A percentile compares a stretch with the other conserved stretches of the same genome.
These are phyloP conservation scores for Colletotrichum siamense DNA, from an alignment of 2,329 filamentous ascomycete genomes.

Conservation along the genomic window DNA sequence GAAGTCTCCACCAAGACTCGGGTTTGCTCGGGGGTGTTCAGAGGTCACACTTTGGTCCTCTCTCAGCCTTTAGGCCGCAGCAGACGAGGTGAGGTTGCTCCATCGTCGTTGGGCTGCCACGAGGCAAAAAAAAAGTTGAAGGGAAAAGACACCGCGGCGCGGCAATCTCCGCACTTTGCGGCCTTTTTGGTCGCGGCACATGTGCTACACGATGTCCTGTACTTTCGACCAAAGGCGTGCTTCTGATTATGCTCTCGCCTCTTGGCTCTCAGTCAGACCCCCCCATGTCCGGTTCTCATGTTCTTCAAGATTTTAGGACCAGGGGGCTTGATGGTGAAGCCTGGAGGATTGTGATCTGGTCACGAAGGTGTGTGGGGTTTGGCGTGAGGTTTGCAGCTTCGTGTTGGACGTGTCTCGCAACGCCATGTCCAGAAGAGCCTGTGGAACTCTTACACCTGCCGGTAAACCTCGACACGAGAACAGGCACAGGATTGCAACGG, in stretches of 20 bases:
- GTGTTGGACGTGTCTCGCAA: not conserved
- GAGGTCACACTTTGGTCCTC: not conserved
- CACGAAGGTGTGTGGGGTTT: not conserved
- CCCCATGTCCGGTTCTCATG: not conserved
- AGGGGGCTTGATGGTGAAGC: not conserved
- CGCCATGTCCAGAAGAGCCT: not conserved
- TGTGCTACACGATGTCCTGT: not conserved
- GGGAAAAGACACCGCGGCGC: not conserved
- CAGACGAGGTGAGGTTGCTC: not conserved
- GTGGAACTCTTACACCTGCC: not conserved
- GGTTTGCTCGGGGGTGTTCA: constrained; percentile 3
- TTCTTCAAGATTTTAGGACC: not conserved
- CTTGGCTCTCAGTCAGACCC: not conserved
- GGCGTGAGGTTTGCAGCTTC: constrained; percentile 1
- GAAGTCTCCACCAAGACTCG: not conserved
- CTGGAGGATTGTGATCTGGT: not conserved
- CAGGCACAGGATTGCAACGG: not conserved
- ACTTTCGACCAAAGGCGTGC: not conserved
- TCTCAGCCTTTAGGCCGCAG: not conserved
- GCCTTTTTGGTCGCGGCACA: not conserved
- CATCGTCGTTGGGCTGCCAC: constrained; percentile 17
- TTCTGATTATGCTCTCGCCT: not conserved
- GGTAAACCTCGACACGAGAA: not conserved
- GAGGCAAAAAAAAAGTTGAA: not conserved
- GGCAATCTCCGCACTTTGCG: not conserved